Evolutionary conservation across 148 eudicot genomes (phyloP), one percentile per base, ranked within the genome.

Genomic region (Persicaria tinctoria): DNA sequence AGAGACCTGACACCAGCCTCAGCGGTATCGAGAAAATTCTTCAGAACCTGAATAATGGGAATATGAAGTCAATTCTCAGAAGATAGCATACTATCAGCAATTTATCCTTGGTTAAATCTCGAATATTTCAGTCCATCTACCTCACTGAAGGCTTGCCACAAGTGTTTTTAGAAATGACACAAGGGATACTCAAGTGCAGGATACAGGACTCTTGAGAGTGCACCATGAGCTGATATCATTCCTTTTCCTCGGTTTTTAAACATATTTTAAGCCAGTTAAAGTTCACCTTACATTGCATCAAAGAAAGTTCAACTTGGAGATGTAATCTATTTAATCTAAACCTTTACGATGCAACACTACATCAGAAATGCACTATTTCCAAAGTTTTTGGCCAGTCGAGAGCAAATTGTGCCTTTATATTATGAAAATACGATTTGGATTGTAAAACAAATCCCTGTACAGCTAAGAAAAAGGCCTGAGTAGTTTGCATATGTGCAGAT

Each of bases 1-100:
- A 95, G 87, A 23, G 97, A 82, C 79, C 97, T 88, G 56, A 95
- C 99, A 85, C 92, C 97, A 80, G 99, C 94, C 85, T 95, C 99
- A 78, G 99, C 97, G 76, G 93, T 87, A 80, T 90, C 86, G 16
- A 95, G 96, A 79, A 95, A 95, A 80, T 57, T 85, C 83, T 92
- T 95, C 82, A 92, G 89, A 64, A 83, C 98, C 98, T 95, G 82
- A 80, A 82, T 68, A 72, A 55, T 10, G 59, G 70, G 18, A 76
- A 68, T 68, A 75, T 47, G 47, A 76, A 59, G 75, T 5, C 53
- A 2, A 57, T 57, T 17, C 27, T 18, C 64, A 57, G 32, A 18
- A 57, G 32, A n/a, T 57, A 57, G 32, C 32, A 27, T 27, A 27
- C 32, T 27, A 27, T 27, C 32, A 27, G 32, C 10, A n/a, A 50